These are phyloP conservation scores for Phytophthora fragariaefolia DNA, from an alignment of 352 stramenopile genomes.

Conservation along the genomic window DNA sequence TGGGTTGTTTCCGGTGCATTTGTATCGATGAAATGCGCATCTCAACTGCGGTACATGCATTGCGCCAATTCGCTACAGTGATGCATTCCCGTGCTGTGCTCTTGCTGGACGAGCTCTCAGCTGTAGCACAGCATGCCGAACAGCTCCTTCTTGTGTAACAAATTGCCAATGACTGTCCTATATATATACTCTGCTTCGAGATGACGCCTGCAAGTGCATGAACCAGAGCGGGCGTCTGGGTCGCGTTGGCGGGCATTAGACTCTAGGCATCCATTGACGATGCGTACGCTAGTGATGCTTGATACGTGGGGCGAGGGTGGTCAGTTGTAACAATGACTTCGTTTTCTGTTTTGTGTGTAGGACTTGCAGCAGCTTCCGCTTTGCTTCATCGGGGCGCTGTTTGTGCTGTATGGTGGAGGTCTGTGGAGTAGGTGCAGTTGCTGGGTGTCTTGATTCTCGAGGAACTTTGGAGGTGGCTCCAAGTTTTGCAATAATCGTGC, in stretches of 20 bases:
- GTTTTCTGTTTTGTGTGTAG: slow-evolving; percentile 26
- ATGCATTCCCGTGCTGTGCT: too few species aligned
- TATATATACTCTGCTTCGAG: slow-evolving; percentile 31
- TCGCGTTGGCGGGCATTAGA: slow-evolving; percentile 2
- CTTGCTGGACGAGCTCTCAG: too few species aligned
- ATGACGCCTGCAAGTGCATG: too few species aligned
- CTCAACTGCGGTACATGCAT: too few species aligned
- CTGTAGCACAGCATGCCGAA: too few species aligned
- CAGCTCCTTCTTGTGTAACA: slow-evolving; percentile 28
- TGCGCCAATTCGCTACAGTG: too few species aligned
- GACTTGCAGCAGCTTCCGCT: slow-evolving; percentile 30
- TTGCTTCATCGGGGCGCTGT: slow-evolving; percentile 59
- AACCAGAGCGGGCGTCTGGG: slow-evolving; percentile 15
- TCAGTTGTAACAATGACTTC: slow-evolving; percentile 22
- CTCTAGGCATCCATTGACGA: slow-evolving; percentile 1
- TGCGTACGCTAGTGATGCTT: slow-evolving; percentile 15
- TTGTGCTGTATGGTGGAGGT: slow-evolving; percentile 8
- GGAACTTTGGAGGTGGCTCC: slow-evolving; percentile 7
- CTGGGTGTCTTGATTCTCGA: neutral
- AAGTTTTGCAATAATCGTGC: slow-evolving; percentile 18
- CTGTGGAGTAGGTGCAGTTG: neutral
- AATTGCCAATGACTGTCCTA: slow-evolving; percentile 39
- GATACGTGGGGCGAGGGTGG: slow-evolving; percentile 13
- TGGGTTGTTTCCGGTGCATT: neutral
- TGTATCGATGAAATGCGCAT: neutral